Conservation (phyloP, 2,329 filamentous ascomycete species). For the Pseudogymnoascus sp. region DNA sequence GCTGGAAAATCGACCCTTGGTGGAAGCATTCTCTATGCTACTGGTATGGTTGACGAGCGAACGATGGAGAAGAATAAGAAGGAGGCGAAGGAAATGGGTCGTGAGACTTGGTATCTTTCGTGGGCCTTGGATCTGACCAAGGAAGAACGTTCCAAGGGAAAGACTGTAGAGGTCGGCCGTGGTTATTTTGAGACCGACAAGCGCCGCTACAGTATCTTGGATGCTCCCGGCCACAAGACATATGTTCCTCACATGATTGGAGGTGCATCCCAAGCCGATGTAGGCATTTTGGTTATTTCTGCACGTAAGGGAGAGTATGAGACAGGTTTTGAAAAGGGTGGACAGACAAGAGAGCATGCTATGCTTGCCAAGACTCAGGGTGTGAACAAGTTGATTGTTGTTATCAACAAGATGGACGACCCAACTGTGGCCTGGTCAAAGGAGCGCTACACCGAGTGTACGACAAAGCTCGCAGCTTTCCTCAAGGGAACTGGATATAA, state of each 20-base stretch:
- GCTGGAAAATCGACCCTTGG: constrained; percentile 95
- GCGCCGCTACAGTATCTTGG: constrained; percentile 89
- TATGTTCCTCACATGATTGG: constrained; percentile 99
- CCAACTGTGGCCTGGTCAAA: constrained; percentile 93
- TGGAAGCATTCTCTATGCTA: constrained; percentile 84
- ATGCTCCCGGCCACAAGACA: constrained; percentile 95
- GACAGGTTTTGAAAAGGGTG: constrained; percentile 93
- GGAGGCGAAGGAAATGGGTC: constrained; percentile 90
- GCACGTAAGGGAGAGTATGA: constrained; percentile 98
- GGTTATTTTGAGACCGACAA: constrained; percentile 97
- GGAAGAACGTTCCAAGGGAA: constrained; percentile 92
- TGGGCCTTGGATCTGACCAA: constrained; percentile 97
- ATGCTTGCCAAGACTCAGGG: constrained; percentile 97
- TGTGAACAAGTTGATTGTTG: constrained; percentile 92
- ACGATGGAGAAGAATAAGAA: constrained; percentile 97
- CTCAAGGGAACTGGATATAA: constrained; percentile 91
- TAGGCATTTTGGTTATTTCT: constrained; percentile 92
- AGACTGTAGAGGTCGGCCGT: constrained; percentile 94
- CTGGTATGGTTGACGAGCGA: constrained; percentile 98
- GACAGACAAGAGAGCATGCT: constrained; percentile 94
- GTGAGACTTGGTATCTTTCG: constrained; percentile 97
- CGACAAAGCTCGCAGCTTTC: constrained; percentile 76
- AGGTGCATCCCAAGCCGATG: constrained; percentile 83
- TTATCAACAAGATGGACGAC: constrained; percentile 99
- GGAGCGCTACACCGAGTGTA: constrained; percentile 87